Conservation (phyloP, 2,329 filamentous ascomycete species). For the Aspergillus sp. region DNA sequence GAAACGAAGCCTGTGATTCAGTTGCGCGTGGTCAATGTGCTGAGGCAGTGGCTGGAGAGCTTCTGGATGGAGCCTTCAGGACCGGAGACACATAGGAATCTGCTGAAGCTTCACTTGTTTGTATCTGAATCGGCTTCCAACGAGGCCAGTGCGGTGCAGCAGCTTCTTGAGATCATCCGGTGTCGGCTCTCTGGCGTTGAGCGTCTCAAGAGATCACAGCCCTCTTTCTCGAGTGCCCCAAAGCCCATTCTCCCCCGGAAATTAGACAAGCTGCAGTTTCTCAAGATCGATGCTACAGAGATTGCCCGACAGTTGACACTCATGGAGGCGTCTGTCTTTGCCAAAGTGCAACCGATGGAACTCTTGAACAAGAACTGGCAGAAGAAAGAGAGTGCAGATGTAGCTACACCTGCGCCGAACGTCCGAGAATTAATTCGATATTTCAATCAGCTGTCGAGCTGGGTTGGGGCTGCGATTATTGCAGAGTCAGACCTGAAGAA, state of each 20-base stretch:
- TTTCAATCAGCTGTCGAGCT: constrained; percentile 95
- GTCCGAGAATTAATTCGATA: constrained; percentile 91
- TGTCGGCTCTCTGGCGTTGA: constrained; percentile 32
- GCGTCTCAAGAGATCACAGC: constrained; percentile 55
- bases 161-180: constrained; percentile 78
- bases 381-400: constrained; percentile 66
- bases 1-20: constrained; percentile 85
- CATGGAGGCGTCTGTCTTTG: constrained; percentile 85
- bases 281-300: constrained; percentile 89
- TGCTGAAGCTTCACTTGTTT: not conserved
- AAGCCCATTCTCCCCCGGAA: constrained; percentile 91
- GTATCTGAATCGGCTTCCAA: not conserved
- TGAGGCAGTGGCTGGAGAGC: constrained; percentile 94
- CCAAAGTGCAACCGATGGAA: constrained; percentile 87
- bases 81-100: not conserved
- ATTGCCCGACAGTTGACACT: constrained; percentile 93
- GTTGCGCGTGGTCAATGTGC: constrained; percentile 88
- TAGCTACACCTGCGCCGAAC: constrained; percentile 77
- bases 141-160: not conserved
- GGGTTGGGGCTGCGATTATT: constrained; percentile 95
- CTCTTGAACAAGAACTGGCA: constrained; percentile 96
- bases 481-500: constrained; percentile 89
- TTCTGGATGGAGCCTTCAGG: constrained; percentile 87
- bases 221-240: constrained; percentile 74
- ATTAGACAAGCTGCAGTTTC: constrained; percentile 88